These are phyloP conservation scores for Conticribra guillardii DNA, from an alignment of 108 stramenopile genomes.

Conservation along the genomic window DNA sequence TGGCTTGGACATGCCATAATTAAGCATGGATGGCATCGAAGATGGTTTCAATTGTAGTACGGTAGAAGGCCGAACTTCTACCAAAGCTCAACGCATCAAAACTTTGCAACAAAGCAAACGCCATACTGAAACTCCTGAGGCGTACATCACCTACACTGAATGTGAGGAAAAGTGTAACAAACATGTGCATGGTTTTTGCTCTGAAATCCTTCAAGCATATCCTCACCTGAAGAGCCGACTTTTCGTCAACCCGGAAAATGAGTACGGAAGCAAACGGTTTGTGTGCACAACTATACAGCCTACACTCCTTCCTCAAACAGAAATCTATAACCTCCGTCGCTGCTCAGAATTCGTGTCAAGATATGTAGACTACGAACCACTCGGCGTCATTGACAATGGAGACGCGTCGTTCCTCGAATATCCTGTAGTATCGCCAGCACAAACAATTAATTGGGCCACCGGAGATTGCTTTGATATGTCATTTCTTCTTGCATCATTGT, in stretches of 20 bases:
- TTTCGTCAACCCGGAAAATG: slow-evolving; percentile 28
- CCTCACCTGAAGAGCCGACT: slow-evolving; percentile 27
- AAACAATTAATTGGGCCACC: slow-evolving; percentile 59
- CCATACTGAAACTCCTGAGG: neutral
- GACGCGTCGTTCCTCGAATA: too few relatives aligned
- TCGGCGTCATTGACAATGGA: slow-evolving; percentile 9
- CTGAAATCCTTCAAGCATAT: slow-evolving; percentile 4
- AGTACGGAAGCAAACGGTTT: slow-evolving; percentile 63
- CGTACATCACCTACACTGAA: slow-evolving; percentile 11
- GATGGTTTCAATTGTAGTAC: neutral
- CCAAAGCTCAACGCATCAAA: slow-evolving; percentile 19
- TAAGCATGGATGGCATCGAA: neutral
- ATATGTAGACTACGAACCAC: slow-evolving; percentile 79
- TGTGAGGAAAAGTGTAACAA: slow-evolving; percentile 11
- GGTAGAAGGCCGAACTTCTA: slow-evolving; percentile 10
- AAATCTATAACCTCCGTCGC: slow-evolving; percentile 62
- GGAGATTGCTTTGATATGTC: slow-evolving; percentile 83
- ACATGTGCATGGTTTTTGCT: slow-evolving; percentile 3
- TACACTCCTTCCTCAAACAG: slow-evolving; percentile 65
- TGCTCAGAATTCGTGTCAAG: slow-evolving; percentile 62
- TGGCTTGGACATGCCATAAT: neutral
- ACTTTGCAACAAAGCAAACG: neutral
- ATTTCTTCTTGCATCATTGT: slow-evolving; percentile 56
- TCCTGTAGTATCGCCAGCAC: slow-evolving; percentile 44
- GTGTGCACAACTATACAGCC: slow-evolving; percentile 75